Base-by-base conservation (phyloP, 1,284 basidiomycete species). In the Cryptococcus sp. region DNA sequence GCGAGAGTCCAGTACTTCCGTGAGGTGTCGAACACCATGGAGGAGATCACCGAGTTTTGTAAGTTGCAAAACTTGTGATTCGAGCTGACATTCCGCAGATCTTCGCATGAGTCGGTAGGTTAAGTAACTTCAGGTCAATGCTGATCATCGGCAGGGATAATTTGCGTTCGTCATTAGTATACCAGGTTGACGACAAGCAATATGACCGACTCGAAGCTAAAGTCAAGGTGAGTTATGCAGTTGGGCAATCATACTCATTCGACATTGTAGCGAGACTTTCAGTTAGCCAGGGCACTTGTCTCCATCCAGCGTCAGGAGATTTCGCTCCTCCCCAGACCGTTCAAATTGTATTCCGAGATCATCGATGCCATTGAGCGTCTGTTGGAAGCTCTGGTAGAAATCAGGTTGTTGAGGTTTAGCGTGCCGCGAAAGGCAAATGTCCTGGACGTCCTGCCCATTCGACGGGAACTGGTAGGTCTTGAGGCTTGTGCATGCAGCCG, bases 271-370 rank as follows among this genome's bases (percentile, higher is more conserved):
- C 61, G 64, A 19, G 62, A 73, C 25, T 72, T 79, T 6, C 48
- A 51, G 1, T 64, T 69, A 13, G 65, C 68, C 23, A 70, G 77
- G 25, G 69, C 55, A 6, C 61, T 78, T n/a, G 65, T 76, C 16
- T 56, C 59, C 2, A 72, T 79, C 23, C 77, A 79, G 55, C 66
- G 67, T 19, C 71, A 73, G 47, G 81, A 82, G 62, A 46, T 82
- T 10, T 79, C 79, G 16, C 74, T 82, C 25, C 72, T 81, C 1
- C 81, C 80, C 7, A 78, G 81, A 52, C 80, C 80, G 0, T 75
- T 77, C 55, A 68, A 66, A 39, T 66, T 80, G 17, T 75, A 81
- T 49, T 66, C 66, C 4, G 77, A 78, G 53, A 68, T 81, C 44
- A 72, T 81, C 16, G 75, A 79, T 40, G 69, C 72, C 5, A 63